A percentile compares a stretch with the other conserved stretches of the same genome.
These are phyloP conservation scores for Sorghum bicolor DNA, from an alignment of 176 grass and related monocot genomes.

Conservation along the genomic window Sorghum_bicolor_NCBIv3 NC_012871.2:62821001-62821500, in stretches of 20 bases:
- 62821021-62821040: constrained; percentile 48
- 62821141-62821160: background rate
- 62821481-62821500: constrained; percentile 62
- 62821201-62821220: constrained; percentile 56
- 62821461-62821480: constrained; percentile 37
- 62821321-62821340: constrained; percentile 40
- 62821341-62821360: constrained; percentile 43
- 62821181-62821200: constrained; percentile 58
- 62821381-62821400: constrained; percentile 69
- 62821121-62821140: constrained; percentile 24
- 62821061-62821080: constrained; percentile 71
- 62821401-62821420: constrained; percentile 68
- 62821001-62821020: constrained; percentile 42
- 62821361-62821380: constrained; percentile 67
- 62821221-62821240: constrained; percentile 47
- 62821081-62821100: constrained; percentile 43
- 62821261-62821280: constrained; percentile 46
- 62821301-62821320: constrained; percentile 48
- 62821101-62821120: constrained; percentile 53
- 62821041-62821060: constrained; percentile 67
- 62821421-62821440: constrained; percentile 48
- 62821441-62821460: constrained; percentile 41
- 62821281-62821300: constrained; percentile 55
- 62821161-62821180: constrained; percentile 29
- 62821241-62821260: constrained; percentile 80